phyloP scores from a whole-genome alignment of 169 alveolate genomes.

The Plasmodium inui region DNA sequence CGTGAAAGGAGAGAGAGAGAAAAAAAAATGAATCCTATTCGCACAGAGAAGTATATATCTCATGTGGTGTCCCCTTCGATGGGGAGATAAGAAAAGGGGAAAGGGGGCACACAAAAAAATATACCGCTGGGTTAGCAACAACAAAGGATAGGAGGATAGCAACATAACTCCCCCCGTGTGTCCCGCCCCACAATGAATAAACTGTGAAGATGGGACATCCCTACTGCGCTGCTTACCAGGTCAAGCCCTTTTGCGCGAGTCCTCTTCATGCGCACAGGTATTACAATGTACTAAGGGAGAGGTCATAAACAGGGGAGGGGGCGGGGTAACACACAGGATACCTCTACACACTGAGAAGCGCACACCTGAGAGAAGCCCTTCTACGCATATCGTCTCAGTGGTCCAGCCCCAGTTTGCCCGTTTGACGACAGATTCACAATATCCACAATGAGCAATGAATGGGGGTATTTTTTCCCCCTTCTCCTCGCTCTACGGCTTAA shows the following conservation, averaged over 20 bases:
- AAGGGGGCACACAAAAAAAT: neutral
- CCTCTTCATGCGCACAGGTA: neutral
- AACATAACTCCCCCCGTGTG: neutral
- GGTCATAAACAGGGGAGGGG: no score
- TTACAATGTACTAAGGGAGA: neutral
- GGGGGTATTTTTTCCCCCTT: neutral
- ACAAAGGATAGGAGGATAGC: neutral
- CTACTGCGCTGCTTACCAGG: neutral
- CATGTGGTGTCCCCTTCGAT: neutral
- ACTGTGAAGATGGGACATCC: neutral
- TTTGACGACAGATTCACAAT: neutral
- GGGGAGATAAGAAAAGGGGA: neutral
- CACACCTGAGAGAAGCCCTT: neutral
- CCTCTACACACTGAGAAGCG: neutral
- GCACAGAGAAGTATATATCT: neutral
- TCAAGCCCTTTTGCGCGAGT: neutral
- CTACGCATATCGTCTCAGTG: neutral
- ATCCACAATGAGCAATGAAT: neutral
- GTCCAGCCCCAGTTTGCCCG: no score
- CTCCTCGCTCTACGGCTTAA: slow-evolving; percentile 45
- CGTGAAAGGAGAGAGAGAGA: neutral
- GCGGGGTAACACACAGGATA: neutral
- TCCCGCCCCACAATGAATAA: neutral
- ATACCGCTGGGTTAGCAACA: neutral
- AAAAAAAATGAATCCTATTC: neutral